Evolutionary conservation across 2,329 filamentous ascomycete species (phyloP).

Genomic region (Phialophora tarda): DNA sequence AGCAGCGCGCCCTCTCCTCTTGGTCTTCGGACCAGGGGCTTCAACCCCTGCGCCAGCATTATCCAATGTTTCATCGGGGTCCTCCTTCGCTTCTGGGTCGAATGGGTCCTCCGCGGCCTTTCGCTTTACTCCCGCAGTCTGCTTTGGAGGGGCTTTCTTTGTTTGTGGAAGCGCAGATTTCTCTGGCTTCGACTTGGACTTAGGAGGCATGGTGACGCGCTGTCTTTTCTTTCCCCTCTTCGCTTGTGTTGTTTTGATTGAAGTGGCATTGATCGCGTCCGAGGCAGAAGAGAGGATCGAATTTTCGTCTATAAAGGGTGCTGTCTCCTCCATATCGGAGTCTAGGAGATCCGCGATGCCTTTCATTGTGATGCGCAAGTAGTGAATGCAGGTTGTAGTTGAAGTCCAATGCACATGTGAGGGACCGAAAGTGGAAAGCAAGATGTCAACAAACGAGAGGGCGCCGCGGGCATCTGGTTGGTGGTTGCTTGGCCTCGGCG

Average conservation of each 20-base stretch:
- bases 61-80: conserved; percentile 46
- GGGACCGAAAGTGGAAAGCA: conserved; percentile 6
- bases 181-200: conserved; percentile 47
- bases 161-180: conserved; percentile 47
- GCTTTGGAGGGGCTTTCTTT: conserved; percentile 55
- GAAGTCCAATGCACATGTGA: not conserved
- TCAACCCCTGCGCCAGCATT: conserved; percentile 41
- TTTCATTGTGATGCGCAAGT: conserved; percentile 37
- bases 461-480: not conserved
- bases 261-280: conserved; percentile 33
- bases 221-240: conserved; percentile 37
- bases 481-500: not conserved
- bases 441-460: conserved; percentile 13
- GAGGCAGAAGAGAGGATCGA: conserved; percentile 40
- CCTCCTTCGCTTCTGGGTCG: conserved; percentile 46
- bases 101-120: conserved; percentile 49
- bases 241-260: conserved; percentile 32
- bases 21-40: conserved; percentile 29
- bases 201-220: conserved; percentile 42
- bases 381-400: not conserved
- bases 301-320: conserved; percentile 44
- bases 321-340: conserved; percentile 53
- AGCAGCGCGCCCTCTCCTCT: conserved; percentile 37
- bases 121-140: conserved; percentile 41
- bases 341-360: conserved; percentile 54